These are phyloP conservation scores for Entomortierella chlamydospora DNA, from an alignment of 192 early-diverging fungal genomes.

Conservation along the genomic window DNA sequence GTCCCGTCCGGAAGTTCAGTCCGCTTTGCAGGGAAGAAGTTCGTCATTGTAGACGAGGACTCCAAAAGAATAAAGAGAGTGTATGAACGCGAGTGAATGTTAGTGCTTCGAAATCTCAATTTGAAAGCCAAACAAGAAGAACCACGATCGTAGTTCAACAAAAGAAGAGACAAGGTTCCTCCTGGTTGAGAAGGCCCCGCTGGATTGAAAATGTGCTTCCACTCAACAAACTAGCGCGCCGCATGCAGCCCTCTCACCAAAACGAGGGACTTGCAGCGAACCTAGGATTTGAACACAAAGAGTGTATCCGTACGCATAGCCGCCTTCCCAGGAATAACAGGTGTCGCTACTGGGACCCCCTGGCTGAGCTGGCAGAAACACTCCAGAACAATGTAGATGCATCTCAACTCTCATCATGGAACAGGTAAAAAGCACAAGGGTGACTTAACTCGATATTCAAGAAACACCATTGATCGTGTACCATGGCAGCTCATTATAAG, in stretches of 20 bases:
- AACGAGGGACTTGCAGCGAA: slow-evolving; percentile 23
- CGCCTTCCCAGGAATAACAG: slow-evolving; percentile 21
- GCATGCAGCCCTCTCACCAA: slow-evolving; percentile 26
- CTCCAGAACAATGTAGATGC: slow-evolving; percentile 23
- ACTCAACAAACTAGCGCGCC: slow-evolving; percentile 27
- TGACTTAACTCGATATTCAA: slow-evolving; percentile 18
- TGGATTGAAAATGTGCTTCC: slow-evolving; percentile 15
- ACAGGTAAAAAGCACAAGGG: slow-evolving; percentile 14
- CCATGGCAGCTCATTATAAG: background rate
- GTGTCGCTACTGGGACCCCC: slow-evolving; percentile 17
- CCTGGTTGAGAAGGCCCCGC: slow-evolving; percentile 20
- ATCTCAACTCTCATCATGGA: slow-evolving; percentile 15
- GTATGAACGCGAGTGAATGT: background rate
- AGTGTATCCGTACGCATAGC: slow-evolving; percentile 24
- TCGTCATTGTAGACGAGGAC: slow-evolving; percentile 1
- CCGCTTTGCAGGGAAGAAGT: slow-evolving; percentile 1
- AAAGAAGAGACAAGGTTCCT: slow-evolving; percentile 7
- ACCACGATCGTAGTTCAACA: slow-evolving; percentile 1
- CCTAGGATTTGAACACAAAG: slow-evolving; percentile 16
- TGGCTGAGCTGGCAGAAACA: slow-evolving; percentile 26
- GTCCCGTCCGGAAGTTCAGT: background rate
- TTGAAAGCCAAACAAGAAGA: slow-evolving; percentile 2
- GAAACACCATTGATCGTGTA: slow-evolving; percentile 8
- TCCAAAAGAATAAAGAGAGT: background rate
- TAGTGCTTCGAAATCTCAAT: background rate